Evolutionary conservation across 805 yeast genomes (phyloP), one percentile per base, ranked within the genome.

Genomic region (Maudiozyma turicensis): DNA sequence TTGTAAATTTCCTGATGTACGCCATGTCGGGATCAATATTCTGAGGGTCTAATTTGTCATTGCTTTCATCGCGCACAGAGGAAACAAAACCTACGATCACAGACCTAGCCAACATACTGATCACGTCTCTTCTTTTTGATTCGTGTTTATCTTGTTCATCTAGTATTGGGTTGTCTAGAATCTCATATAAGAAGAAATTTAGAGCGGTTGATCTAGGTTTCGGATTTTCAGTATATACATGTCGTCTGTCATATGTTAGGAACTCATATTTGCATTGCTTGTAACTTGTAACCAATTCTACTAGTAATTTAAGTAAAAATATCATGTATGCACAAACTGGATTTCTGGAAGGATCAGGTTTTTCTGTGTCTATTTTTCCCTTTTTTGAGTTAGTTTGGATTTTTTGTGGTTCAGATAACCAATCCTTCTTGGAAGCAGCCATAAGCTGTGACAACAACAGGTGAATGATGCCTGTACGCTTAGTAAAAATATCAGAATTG

Each of bases 191-290:
- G 51, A 89, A 74, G 55, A 86, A 79, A 60, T 88, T 86, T 52
- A 90, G 65, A 1, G 91, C 82, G 0, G 95, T 84, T 0, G 87
- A 73, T 31, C 91, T 73, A 2, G 95, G 95, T 58, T 82, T 86
- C 13, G 73, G 68, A 2, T 68, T 59, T 11, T 69, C 77, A 48
- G 61, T 58, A 58, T 47, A 58, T 48, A 51, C 51, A 62, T 61
- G 81, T 80, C 70, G 81, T 52, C 62, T 83, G 1, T 91, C 80
- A 56, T 78, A 90, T 0, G 91, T 81, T 49, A 89, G 68, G 58
- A 90, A 84, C 57, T 89, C 96, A 45, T 85, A 73, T 62, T 90
- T 90, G 46, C 89, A 78, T 52, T 81, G 82, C 52, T 82, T 84
- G 61, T 89, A 90, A 1, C 96, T 85, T 1, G 82, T 77, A 7